Base-by-base conservation (phyloP, 2,329 filamentous ascomycete genomes). In the Diaporthe aspalathi region DNA sequence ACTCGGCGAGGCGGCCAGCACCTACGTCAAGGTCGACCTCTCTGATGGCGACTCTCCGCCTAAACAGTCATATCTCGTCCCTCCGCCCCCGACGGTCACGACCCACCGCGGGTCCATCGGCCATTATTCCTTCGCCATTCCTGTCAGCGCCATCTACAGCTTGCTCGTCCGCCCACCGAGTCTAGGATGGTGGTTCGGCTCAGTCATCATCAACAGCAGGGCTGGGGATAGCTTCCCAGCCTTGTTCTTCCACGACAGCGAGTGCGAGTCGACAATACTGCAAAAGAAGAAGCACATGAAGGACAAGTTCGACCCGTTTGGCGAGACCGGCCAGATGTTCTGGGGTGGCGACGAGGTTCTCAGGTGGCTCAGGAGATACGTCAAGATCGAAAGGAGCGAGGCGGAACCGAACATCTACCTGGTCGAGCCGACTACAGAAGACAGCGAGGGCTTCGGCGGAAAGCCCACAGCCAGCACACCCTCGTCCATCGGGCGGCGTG, bases 111-210 rank as follows among this genome's bases (percentile, higher is more conserved):
- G 89, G 54, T 88, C 92, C 0, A 84, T 90, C 62, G 95, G 95
- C 5, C 89, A 92, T 60, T 98, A 97, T 79, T 91, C 96, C 1
- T 99, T 99, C 79, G 94, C 95, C 1, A 88, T 99, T 7, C 96
- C 96, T 1, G 88, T 98, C 38, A 94, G 90, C 75, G 93, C 95
- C 74, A 92, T 99, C 73, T 99, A 97, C 82, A 97, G 94, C 35
- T 86, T 99, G 6, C 87, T 97, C 9, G 91, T 99, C 49, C 90
- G 96, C 2, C 95, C 95, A 4, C 97, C 96, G 6, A 98, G 94
- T 79, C 83, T 97, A 9, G 97, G 96, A 20, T 99, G 96, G 97
- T 99, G 96, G 96, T 98, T 97, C 80, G 96, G 96, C 43, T 97
- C 94, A 74, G 83, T 99, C 35, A 92, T 99, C 70, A 94, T 99